These are phyloP conservation scores for Globisporangium acanthophoron DNA, from an alignment of 352 stramenopile species.

Conservation along the genomic window DNA sequence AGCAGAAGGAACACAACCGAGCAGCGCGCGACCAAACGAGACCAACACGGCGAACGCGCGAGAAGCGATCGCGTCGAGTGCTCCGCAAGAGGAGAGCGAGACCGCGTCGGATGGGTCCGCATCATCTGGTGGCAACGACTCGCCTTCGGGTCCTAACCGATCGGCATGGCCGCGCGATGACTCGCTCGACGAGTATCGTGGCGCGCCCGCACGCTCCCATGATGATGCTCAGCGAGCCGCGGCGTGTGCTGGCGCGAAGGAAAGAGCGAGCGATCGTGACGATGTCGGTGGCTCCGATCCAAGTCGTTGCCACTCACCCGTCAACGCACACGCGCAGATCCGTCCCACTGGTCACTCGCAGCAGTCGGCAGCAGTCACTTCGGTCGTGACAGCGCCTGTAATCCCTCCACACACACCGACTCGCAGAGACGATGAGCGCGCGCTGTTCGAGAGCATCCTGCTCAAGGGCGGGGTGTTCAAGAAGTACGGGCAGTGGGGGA, in stretches of 20 bases:
- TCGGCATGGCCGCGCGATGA: background rate
- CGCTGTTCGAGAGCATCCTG: conserved; percentile 50
- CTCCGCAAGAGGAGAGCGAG: background rate
- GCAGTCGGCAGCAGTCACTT: background rate
- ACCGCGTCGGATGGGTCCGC: background rate
- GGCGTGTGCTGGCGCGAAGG: background rate
- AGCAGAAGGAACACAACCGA: background rate
- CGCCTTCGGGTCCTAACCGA: background rate
- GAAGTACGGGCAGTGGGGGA: conserved; percentile 73
- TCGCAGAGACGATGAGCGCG: conserved; percentile 28
- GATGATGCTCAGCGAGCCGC: background rate
- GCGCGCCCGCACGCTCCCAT: too few species aligned
- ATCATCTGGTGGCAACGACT: background rate
- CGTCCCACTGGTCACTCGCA: background rate
- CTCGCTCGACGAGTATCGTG: background rate
- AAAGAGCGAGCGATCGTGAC: background rate
- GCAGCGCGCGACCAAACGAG: background rate
- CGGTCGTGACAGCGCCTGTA: background rate
- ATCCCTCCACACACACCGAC: background rate
- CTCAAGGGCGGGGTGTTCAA: conserved; percentile 69
- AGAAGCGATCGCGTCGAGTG: background rate
- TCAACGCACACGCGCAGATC: conserved; percentile 1
- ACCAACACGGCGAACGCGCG: background rate
- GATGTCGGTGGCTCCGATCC: background rate
- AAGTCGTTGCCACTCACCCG: background rate